Conservation (phyloP, 352 stramenopile species). For the Globisporangium takayamanum region DNA sequence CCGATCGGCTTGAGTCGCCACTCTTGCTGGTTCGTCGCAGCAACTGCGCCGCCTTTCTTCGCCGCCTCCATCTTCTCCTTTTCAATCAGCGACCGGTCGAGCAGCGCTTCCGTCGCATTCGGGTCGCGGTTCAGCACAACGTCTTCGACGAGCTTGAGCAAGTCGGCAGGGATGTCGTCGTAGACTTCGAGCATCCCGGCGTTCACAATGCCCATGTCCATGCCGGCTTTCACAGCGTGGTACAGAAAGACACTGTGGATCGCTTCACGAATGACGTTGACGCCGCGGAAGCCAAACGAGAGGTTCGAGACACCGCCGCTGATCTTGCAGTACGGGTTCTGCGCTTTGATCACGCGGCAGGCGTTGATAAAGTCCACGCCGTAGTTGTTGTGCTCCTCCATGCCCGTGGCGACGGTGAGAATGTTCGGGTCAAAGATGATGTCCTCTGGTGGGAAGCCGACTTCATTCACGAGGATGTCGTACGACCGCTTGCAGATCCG, state of each 20-base stretch:
- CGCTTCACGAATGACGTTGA: conserved; percentile 96
- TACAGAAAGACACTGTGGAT: conserved; percentile 97
- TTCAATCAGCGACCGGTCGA: conserved; percentile 86
- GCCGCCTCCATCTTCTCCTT: conserved; percentile 72
- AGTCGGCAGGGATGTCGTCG: conserved; percentile 78
- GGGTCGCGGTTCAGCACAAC: conserved; percentile 90
- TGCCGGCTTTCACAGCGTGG: conserved; percentile 93
- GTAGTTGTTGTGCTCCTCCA: conserved; percentile 98
- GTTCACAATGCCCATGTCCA: conserved; percentile 99
- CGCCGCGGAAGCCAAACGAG: conserved; percentile 95
- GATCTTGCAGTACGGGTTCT: conserved; percentile 94
- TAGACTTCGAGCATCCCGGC: conserved; percentile 84
- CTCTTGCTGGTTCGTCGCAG: conserved; percentile 58
- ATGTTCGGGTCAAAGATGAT: conserved; percentile 99
- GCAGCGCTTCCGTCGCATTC: conserved; percentile 89
- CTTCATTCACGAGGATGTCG: conserved; percentile 94
- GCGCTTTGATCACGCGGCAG: conserved; percentile 92
- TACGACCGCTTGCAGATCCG: conserved; percentile 98
- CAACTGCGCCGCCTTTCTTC: conserved; percentile 77
- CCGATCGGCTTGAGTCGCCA: conserved; percentile 89
- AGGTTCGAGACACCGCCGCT: conserved; percentile 95
- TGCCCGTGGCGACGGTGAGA: conserved; percentile 95
- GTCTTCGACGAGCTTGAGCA: conserved; percentile 90
- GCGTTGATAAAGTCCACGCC: conserved; percentile 97
- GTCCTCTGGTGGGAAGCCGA: conserved; percentile 94